A percentile compares a stretch with the other conserved stretches of the same genome.
Evolutionary conservation across 768 basidiomycete genomes (phyloP).

Genomic region (Guyanaporus albipodus): DNA sequence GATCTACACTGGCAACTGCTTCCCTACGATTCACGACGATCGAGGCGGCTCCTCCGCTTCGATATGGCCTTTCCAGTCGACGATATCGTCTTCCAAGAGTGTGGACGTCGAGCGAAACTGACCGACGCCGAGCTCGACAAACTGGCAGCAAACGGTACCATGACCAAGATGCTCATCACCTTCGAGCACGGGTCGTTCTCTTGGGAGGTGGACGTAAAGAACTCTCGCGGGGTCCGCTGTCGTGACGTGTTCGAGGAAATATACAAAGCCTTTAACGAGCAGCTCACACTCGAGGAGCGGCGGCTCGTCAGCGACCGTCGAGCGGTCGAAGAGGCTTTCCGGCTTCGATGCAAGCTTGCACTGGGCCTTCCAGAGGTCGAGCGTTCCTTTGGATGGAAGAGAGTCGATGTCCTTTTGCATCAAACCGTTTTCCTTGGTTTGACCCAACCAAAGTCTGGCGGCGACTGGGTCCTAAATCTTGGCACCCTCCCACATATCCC

Average conservation of each 20-base stretch:
- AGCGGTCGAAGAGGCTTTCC: conserved; percentile 41
- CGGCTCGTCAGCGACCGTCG: conserved; percentile 27
- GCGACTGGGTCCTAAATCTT: conserved; percentile 36
- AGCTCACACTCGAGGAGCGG: conserved; percentile 45
- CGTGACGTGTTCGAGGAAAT: conserved; percentile 60
- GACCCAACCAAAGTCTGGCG: conserved; percentile 33
- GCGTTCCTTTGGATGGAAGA: conserved; percentile 46
- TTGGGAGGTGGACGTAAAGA: conserved; percentile 42
- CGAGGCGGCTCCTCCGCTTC: conserved; percentile 42
- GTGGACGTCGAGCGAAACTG: conserved; percentile 26
- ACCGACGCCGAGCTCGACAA: conserved; percentile 39
- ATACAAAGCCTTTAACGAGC: conserved; percentile 43
- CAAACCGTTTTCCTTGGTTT: conserved; percentile 53
- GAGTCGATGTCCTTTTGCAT: conserved; percentile 53
- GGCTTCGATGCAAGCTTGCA: conserved; percentile 43
- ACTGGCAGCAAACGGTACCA: conserved; percentile 39
- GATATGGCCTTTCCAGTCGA: conserved; percentile 47
- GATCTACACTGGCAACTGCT: conserved; percentile 49
- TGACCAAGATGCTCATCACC: conserved; percentile 49
- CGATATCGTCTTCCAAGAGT: conserved; percentile 22
- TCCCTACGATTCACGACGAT: conserved; percentile 33
- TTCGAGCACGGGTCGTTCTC: conserved; percentile 36
- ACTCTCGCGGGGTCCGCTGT: conserved; percentile 44
- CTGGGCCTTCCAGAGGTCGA: conserved; percentile 39
- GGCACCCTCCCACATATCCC: conserved; percentile 11